phyloP scores from a whole-genome alignment of 768 basidiomycete genomes.

The Cytidiella melzeri region DNA sequence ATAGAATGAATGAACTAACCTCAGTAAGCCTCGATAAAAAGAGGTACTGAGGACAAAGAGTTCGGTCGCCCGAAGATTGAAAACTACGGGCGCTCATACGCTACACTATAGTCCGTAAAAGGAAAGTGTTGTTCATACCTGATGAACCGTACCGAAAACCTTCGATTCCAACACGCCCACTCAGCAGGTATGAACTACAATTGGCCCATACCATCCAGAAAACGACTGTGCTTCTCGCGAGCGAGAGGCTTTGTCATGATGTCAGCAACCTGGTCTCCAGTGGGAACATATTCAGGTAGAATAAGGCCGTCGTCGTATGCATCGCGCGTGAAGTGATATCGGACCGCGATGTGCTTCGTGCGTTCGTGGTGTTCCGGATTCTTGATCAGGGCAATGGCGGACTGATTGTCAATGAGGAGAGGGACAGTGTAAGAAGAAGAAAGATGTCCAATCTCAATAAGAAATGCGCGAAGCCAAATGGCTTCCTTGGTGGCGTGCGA shows the following conservation, averaged over 20 bases:
- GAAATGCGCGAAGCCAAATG: constrained; percentile 27
- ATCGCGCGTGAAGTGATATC: constrained; percentile 29
- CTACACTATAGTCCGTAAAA: no score
- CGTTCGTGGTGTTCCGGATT: constrained; percentile 25
- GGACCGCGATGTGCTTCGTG: constrained; percentile 34
- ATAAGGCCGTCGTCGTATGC: constrained; percentile 11
- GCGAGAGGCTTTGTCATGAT: constrained; percentile 29
- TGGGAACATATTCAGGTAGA: constrained; percentile 10
- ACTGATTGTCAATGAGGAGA: constrained; percentile 32
- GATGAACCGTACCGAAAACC: no score
- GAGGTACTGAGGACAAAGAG: no score
- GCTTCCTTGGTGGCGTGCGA: constrained; percentile 26
- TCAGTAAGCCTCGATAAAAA: no score
- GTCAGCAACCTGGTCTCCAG: constrained; percentile 27
- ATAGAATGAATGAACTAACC: no score
- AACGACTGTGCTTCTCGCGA: constrained; percentile 1
- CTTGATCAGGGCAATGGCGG: constrained; percentile 25
- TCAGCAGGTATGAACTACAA: no score
- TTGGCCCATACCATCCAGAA: no score
- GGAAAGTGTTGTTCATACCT: no score
- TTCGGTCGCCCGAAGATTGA: no score
- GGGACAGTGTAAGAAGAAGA: constrained; percentile 14
- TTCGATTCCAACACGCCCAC: no score
- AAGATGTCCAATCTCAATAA: constrained; percentile 22
- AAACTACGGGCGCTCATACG: no score